Conservation (phyloP, 495 filamentous ascomycete genomes). For the Chaetomium tenue region DNA sequence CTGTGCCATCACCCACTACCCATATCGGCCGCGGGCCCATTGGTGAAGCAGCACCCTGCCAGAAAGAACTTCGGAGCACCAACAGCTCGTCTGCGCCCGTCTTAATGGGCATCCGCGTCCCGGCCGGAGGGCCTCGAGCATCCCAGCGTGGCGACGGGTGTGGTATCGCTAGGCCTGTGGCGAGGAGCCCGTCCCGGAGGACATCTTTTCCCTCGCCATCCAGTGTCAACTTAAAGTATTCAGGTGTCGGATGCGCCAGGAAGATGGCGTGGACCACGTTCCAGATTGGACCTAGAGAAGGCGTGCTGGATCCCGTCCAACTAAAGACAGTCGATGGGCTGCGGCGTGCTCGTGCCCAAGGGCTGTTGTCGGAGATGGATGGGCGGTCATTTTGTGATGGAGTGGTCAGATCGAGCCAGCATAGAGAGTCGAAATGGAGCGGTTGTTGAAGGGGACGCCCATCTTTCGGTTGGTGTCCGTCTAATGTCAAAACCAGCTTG, state of each 20-base stretch:
- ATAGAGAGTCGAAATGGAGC: constrained; percentile 35
- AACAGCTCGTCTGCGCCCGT: constrained; percentile 36
- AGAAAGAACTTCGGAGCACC: constrained; percentile 54
- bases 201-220: constrained; percentile 41
- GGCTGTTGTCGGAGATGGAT: constrained; percentile 41
- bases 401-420: constrained; percentile 37
- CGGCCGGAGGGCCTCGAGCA: neutral
- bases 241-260: constrained; percentile 50
- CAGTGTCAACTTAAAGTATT: constrained; percentile 51
- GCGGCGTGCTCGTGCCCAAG: constrained; percentile 44
- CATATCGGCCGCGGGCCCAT: constrained; percentile 59
- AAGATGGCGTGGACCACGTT: constrained; percentile 56
- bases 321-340: constrained; percentile 36
- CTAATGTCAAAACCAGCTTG: constrained; percentile 26
- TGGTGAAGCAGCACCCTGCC: constrained; percentile 64
- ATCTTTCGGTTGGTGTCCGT: constrained; percentile 18
- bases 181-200: constrained; percentile 48
- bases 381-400: constrained; percentile 38
- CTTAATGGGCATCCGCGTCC: neutral
- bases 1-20: constrained; percentile 37
- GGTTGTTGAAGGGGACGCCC: constrained; percentile 29
- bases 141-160: constrained; percentile 41
- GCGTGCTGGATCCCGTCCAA: constrained; percentile 38
- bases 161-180: constrained; percentile 49
- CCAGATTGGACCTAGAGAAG: constrained; percentile 57